A percentile compares a stretch with the other conserved stretches of the same genome.
Evolutionary conservation across 1,284 basidiomycete genomes (phyloP).

Genomic region (Puccinia triticina): DNA sequence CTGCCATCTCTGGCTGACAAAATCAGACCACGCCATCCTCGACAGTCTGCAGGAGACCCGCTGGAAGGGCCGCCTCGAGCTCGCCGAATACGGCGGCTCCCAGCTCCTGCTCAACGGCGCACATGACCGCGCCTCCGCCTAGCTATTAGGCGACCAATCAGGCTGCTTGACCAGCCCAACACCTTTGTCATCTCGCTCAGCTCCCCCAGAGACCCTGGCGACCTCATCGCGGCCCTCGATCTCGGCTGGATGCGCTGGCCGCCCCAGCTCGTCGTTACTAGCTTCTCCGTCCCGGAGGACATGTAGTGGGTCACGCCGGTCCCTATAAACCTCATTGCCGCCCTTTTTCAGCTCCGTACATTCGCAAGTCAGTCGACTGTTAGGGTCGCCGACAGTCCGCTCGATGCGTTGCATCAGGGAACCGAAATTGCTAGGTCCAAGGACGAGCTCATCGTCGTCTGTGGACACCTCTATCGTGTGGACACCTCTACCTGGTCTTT

Average conservation of each 20-base stretch:
- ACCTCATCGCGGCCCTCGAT: conserved; percentile 19
- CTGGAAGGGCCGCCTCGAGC: conserved; percentile 87
- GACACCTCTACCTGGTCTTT: conserved; percentile 83
- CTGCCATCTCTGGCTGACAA: conserved; percentile 54
- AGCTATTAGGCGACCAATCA: conserved; percentile 65
- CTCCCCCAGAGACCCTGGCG: conserved; percentile 13
- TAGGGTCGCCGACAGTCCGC: neutral
- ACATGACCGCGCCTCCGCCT: conserved; percentile 84
- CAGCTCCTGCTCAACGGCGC: conserved; percentile 83
- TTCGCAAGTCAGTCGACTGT: neutral
- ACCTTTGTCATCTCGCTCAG: conserved; percentile 32
- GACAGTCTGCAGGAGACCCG: conserved; percentile 67
- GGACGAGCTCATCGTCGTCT: conserved; percentile 68
- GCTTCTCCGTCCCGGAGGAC: neutral
- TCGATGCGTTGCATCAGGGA: neutral
- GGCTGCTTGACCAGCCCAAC: neutral
- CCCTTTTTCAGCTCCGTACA: neutral
- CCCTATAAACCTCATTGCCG: neutral
- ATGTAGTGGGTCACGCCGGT: conserved; percentile 40
- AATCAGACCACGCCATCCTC: conserved; percentile 65
- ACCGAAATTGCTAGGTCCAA: neutral
- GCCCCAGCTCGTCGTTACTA: neutral
- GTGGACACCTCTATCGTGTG: conserved; percentile 91
- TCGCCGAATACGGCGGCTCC: conserved; percentile 63
- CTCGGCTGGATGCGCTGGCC: neutral